A percentile compares a stretch with the other conserved stretches of the same genome.
phyloP scores from a whole-genome alignment of 257 asterid genomes.

The Craterostigma plantagineum region DNA sequence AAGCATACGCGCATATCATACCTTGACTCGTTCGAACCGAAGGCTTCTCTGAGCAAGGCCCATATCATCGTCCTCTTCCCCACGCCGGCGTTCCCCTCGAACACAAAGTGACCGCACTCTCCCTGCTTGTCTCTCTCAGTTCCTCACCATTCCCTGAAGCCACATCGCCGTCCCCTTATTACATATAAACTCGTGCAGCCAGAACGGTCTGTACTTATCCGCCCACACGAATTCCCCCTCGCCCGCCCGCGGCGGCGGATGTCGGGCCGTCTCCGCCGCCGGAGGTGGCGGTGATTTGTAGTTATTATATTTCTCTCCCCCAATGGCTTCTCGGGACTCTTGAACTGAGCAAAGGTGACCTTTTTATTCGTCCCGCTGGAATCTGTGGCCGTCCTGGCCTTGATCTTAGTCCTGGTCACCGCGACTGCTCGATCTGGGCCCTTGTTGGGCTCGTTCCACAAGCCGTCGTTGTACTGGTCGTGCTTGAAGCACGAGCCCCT shows the following conservation, averaged over 20 bases:
- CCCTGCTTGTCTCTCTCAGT: constrained; percentile 16
- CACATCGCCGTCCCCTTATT: constrained; percentile 33
- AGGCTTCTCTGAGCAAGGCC: constrained; percentile 53
- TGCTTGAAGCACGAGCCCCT: no score
- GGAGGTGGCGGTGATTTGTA: constrained; percentile 12
- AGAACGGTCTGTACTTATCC: constrained; percentile 38
- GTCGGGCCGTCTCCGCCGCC: constrained; percentile 7
- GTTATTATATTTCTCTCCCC: constrained; percentile 78
- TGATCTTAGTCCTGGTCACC: constrained; percentile 13
- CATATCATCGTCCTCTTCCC: constrained; percentile 80
- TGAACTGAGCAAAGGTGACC: constrained; percentile 7
- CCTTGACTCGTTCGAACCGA: constrained; percentile 49
- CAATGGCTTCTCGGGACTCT: constrained; percentile 58
- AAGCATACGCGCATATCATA: no score
- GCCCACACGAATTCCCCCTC: constrained; percentile 36
- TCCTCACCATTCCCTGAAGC: constrained; percentile 22
- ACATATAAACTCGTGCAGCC: constrained; percentile 48
- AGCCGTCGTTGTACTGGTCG: no score
- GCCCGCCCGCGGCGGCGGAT: constrained; percentile 9
- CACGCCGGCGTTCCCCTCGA: constrained; percentile 68
- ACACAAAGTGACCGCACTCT: constrained; percentile 39
- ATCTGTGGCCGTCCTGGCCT: constrained; percentile 12
- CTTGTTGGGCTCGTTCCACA: no score
- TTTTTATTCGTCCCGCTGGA: constrained; percentile 14
- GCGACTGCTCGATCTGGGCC: neutral